Base-by-base conservation (phyloP, 164 flowering plant species). In the Aristolochia fimbriata region DNA sequence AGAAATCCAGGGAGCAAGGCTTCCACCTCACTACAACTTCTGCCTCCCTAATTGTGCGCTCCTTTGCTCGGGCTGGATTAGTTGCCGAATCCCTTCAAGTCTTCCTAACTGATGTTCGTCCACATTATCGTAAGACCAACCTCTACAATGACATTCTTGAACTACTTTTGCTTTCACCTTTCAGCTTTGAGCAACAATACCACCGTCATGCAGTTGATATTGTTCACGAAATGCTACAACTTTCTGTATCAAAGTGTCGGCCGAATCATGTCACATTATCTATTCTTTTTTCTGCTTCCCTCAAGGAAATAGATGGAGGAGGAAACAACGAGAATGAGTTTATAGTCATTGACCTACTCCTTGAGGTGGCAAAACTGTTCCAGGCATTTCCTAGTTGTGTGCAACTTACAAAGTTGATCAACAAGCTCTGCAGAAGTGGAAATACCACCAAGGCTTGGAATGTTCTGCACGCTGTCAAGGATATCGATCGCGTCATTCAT, bases 181-280 rank as follows among this genome's bases (percentile, higher is more conserved):
- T 70, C 2, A 31, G 70, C 8, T 64, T n/a, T 31, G 41, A 8
- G 27, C 21, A 47, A 43, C 15, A 23, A 20, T 22, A 55, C 33
- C 19, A 46, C 15, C 13, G 65, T 10, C 76, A 76, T 67, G 93
- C 86, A 0, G 51, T 62, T n/a, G 52, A 62, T 4, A 23, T 86
- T 76, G 77, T 85, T 70, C 81, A 79, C 31, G 78, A 78, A 73
- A 85, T 91, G 94, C 78, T 85, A 61, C 27, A 51, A 5, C 52
- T 73, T 23, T 57, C 69, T 19, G 57, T 69, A 60, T 56, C 60
- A 0, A 57, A 50, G 13, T 71, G 52, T 47, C 68, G 54, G 3
- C 86, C 88, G 0, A 70, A 83, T 65, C 64, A 68, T 7, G 15
- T 22, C 7, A 86, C 96, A 6, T 68, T 65, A 48, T 65, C 67